Conservation (phyloP, 148 eudicot genomes). For the Spergularia bocconei region DNA sequence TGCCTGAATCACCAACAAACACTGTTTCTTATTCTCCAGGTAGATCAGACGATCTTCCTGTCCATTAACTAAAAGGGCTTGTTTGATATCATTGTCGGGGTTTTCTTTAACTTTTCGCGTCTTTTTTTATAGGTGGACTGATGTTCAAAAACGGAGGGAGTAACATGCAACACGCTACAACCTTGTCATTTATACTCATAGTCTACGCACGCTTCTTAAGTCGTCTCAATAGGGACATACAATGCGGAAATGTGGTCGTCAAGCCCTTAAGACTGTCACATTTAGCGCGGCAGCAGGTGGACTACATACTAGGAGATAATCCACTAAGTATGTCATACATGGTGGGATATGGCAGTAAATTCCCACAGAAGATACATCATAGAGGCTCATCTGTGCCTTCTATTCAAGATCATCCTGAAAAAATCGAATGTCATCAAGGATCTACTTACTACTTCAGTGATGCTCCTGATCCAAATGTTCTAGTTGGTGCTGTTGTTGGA, state of each 20-base stretch:
- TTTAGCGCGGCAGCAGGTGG: constrained; percentile 53
- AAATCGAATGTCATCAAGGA: constrained; percentile 41
- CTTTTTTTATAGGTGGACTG: constrained; percentile 39
- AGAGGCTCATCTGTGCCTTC: constrained; percentile 66
- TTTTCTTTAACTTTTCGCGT: background rate
- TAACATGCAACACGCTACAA: constrained; percentile 46
- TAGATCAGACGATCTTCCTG: background rate
- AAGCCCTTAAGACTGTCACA: constrained; percentile 32
- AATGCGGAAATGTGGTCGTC: constrained; percentile 34
- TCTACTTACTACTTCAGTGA: constrained; percentile 35
- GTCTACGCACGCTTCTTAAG: constrained; percentile 40
- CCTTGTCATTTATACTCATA: constrained; percentile 51
- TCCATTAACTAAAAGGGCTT: no score
- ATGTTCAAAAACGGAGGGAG: constrained; percentile 47
- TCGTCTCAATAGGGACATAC: constrained; percentile 23
- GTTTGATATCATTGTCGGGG: no score
- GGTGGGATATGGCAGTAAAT: constrained; percentile 63
- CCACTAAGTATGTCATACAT: constrained; percentile 64
- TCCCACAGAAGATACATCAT: constrained; percentile 55
- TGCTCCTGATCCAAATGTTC: constrained; percentile 46
- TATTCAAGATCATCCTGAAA: constrained; percentile 24
- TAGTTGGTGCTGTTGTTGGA: constrained; percentile 61
- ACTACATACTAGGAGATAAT: constrained; percentile 62
- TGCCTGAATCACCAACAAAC: constrained; percentile 61
- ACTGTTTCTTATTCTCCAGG: constrained; percentile 40